phyloP scores from a whole-genome alignment of 805 yeast species.

The Cyberlindnera americana region DNA sequence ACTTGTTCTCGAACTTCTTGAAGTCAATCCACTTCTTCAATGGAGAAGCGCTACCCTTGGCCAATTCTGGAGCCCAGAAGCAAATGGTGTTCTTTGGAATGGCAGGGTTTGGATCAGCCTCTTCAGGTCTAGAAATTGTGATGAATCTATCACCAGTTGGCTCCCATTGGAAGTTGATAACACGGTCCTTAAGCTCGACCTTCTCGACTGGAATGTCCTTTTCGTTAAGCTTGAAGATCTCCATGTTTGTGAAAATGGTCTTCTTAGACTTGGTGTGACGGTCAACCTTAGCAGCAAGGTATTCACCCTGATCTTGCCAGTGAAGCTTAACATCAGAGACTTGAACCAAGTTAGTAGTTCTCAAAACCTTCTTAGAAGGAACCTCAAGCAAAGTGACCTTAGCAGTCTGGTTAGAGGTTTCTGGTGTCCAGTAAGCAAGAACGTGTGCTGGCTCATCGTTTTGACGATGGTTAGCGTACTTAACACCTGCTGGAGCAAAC shows the following conservation, averaged over 20 bases:
- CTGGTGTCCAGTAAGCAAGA: conserved; percentile 97
- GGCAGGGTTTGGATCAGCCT: conserved; percentile 53
- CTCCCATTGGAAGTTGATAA: conserved; percentile 91
- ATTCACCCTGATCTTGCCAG: conserved; percentile 90
- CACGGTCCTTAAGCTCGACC: conserved; percentile 86
- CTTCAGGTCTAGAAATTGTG: conserved; percentile 61
- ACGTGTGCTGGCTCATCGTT: conserved; percentile 57
- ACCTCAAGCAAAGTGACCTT: conserved; percentile 88
- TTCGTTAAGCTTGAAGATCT: conserved; percentile 83
- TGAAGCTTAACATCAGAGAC: conserved; percentile 85
- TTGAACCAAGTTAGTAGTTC: conserved; percentile 93
- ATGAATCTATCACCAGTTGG: conserved; percentile 87
- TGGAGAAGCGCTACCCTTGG: conserved; percentile 40
- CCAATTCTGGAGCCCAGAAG: conserved; percentile 79
- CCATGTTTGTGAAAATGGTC: conserved; percentile 86
- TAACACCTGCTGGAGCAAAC: conserved; percentile 88
- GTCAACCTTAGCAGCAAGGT: conserved; percentile 89
- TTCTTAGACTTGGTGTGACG: conserved; percentile 95
- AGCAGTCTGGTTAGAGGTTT: conserved; percentile 86
- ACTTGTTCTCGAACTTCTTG: conserved; percentile 56
- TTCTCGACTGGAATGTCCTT: conserved; percentile 93
- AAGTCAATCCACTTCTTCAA: conserved; percentile 55
- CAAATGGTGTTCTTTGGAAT: conserved; percentile 61
- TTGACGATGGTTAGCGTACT: conserved; percentile 53
- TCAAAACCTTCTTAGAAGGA: conserved; percentile 75